Conservation (phyloP, 352 stramenopile genomes). For the Globisporangium cederbergense region DNA sequence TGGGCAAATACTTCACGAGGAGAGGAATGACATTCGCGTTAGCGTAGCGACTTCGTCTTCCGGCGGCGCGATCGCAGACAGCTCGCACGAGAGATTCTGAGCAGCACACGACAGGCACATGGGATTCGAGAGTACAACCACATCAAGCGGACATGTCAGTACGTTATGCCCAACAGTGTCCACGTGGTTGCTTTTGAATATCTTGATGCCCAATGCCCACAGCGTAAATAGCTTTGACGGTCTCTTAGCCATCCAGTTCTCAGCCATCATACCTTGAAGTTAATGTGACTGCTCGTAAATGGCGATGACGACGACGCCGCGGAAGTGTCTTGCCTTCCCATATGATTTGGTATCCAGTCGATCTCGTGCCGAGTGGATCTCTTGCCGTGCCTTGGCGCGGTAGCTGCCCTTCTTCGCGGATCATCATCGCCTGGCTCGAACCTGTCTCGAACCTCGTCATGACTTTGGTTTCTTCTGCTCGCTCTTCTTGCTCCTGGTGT, state of each 20-base stretch:
- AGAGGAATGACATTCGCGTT: conserved; percentile 23
- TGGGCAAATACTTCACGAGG: conserved; percentile 8
- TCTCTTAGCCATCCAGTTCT: not conserved
- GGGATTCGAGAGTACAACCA: not conserved
- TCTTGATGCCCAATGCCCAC: not conserved
- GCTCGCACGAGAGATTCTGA: conserved; percentile 23
- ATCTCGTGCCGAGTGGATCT: not conserved
- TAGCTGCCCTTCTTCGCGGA: not conserved
- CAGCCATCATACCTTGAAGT: conserved; percentile 3
- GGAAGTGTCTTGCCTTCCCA: not conserved
- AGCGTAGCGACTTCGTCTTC: conserved; percentile 19
- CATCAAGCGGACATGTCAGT: not conserved
- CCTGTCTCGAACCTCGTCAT: not conserved
- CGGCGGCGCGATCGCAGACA: conserved; percentile 18
- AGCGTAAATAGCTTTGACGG: not conserved
- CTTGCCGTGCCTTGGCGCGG: not conserved
- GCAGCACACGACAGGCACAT: not conserved
- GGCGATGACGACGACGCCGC: not conserved
- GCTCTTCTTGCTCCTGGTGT: not conserved
- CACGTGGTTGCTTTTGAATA: not conserved
- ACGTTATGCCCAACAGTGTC: not conserved
- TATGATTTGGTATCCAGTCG: not conserved
- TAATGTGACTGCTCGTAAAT: conserved; percentile 2
- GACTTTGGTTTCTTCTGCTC: conserved; percentile 2
- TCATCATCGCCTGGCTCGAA: not conserved